Conservation (phyloP, 1,139 yeast species). For the Taphrina flavorubra region DNA sequence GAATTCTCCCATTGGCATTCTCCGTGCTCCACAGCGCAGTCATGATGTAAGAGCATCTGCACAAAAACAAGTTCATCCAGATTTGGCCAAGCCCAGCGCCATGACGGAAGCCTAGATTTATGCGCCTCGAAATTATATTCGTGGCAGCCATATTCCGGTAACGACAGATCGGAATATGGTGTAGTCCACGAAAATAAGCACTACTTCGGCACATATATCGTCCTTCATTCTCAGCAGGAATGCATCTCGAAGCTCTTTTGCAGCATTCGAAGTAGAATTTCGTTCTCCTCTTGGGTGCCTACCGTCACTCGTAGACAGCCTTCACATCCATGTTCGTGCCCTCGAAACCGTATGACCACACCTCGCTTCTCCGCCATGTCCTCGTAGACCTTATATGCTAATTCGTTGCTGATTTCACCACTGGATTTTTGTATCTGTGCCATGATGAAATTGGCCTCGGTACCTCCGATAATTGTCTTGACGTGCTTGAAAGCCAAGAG, state of each 20-base stretch:
- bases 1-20: not conserved
- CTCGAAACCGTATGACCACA: slow-evolving; percentile 89
- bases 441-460: slow-evolving; percentile 82
- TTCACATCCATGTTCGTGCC: slow-evolving; percentile 81
- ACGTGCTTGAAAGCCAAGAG: slow-evolving; percentile 62
- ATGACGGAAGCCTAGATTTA: not conserved
- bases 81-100: not conserved
- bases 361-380: slow-evolving; percentile 71
- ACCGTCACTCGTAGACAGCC: slow-evolving; percentile 87
- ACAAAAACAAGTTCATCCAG: not conserved
- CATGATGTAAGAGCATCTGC: not conserved
- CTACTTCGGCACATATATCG: too few relatives aligned
- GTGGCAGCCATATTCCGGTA: too few relatives aligned
- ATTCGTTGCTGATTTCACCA: slow-evolving; percentile 69
- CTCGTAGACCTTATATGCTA: slow-evolving; percentile 71
- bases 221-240: not conserved
- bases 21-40: not conserved
- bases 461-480: slow-evolving; percentile 81
- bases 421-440: slow-evolving; percentile 65
- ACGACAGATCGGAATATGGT: not conserved
- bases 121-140: not conserved
- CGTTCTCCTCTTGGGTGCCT: slow-evolving; percentile 81
- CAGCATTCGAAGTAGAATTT: slow-evolving; percentile 55
- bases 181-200: not conserved
- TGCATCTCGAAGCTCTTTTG: slow-evolving; percentile 17